phyloP scores from a whole-genome alignment of 225 moss, liverwort and hornwort species.

The Pseudoscleropodium purum region DNA sequence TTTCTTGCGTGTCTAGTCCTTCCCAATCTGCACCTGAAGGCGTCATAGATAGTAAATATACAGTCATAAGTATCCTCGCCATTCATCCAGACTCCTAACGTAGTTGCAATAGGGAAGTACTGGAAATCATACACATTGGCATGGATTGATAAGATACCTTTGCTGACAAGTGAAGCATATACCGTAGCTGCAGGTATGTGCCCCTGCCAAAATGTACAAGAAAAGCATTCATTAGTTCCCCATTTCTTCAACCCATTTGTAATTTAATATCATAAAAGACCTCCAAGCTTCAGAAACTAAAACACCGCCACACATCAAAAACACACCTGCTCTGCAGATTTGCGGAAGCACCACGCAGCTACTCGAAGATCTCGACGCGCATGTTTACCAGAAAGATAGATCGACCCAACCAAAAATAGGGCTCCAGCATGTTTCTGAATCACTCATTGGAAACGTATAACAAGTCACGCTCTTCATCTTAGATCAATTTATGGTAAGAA shows the following conservation, averaged over 20 bases:
- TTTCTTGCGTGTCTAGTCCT: neutral
- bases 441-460: neutral
- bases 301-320: neutral
- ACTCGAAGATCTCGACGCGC: constrained; percentile 43
- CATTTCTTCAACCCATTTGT: neutral
- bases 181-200: constrained; percentile 72
- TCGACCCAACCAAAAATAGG: constrained; percentile 71
- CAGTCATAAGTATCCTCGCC: neutral
- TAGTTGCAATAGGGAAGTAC: neutral
- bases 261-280: neutral
- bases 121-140: neutral
- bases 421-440: constrained; percentile 82
- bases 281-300: neutral
- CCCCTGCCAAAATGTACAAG: constrained; percentile 39
- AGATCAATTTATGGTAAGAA: neutral
- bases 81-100: neutral
- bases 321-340: constrained; percentile 78
- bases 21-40: constrained; percentile 40
- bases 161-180: constrained; percentile 64
- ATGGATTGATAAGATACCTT: constrained; percentile 31
- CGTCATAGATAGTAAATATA: neutral
- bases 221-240: neutral
- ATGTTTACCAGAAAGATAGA: constrained; percentile 63
- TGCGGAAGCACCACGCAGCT: constrained; percentile 89
- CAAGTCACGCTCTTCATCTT: neutral